Conservation (phyloP, 768 basidiomycete species). For the Inosperma sp. region DNA sequence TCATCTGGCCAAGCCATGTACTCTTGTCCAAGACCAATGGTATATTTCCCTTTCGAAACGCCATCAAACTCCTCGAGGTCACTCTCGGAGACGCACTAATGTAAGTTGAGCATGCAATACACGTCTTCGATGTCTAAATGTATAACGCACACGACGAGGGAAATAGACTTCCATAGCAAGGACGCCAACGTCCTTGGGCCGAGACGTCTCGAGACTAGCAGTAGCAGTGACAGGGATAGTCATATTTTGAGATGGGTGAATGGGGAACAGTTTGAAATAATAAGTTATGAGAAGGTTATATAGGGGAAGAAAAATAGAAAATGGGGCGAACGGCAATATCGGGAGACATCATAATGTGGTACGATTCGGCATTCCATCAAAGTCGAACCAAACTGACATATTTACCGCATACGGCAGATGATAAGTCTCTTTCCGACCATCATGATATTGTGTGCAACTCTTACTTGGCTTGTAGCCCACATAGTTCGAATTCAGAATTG, state of each 20-base stretch:
- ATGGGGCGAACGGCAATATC: slow-evolving; percentile 25
- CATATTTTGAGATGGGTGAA: slow-evolving; percentile 27
- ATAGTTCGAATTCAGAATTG: background rate
- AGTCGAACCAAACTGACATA: slow-evolving; percentile 8
- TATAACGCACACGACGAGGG: slow-evolving; percentile 70
- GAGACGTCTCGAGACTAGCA: slow-evolving; percentile 40
- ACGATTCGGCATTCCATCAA: slow-evolving; percentile 34
- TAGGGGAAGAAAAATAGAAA: slow-evolving; percentile 13
- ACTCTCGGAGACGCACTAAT: slow-evolving; percentile 89
- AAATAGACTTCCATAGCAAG: slow-evolving; percentile 94
- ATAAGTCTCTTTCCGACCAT: background rate
- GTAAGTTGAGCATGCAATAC: slow-evolving; percentile 11
- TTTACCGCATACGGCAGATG: background rate
- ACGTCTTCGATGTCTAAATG: slow-evolving; percentile 5
- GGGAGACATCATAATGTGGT: slow-evolving; percentile 38
- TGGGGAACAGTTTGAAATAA: slow-evolving; percentile 12
- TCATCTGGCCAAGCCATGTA: slow-evolving; percentile 99
- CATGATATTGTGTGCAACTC: background rate
- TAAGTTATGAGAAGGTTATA: slow-evolving; percentile 13
- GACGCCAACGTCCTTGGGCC: slow-evolving; percentile 92
- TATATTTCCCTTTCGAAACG: slow-evolving; percentile 95
- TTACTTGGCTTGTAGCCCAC: background rate
- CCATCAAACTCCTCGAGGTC: slow-evolving; percentile 93
- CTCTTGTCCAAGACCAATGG: slow-evolving; percentile 95
- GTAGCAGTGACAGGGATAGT: slow-evolving; percentile 35